Conservation (phyloP, 1,284 basidiomycete genomes). For the Pascua sp. region DNA sequence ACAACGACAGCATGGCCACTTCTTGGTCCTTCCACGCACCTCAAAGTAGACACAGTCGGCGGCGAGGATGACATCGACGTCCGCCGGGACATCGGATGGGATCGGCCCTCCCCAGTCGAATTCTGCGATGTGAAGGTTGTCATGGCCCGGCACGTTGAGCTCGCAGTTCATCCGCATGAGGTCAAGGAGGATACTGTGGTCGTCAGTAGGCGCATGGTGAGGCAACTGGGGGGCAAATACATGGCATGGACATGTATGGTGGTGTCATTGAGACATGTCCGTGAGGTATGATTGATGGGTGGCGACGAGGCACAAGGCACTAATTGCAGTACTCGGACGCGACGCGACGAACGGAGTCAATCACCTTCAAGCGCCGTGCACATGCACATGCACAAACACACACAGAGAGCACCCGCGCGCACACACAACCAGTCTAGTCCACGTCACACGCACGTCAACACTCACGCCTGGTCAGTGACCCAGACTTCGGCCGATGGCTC, state of each 20-base stretch:
- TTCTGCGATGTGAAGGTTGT: conserved; percentile 60
- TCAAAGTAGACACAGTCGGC: conserved; percentile 96
- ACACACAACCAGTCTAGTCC: too few relatives aligned
- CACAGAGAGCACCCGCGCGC: background rate
- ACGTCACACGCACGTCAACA: conserved; percentile 1
- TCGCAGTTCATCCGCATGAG: conserved; percentile 70
- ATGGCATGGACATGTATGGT: too few relatives aligned
- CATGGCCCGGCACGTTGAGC: conserved; percentile 57
- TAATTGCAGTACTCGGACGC: too few relatives aligned
- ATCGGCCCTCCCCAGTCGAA: conserved; percentile 62
- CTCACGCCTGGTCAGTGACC: conserved; percentile 87
- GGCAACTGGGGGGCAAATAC: too few relatives aligned
- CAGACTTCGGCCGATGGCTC: conserved; percentile 59
- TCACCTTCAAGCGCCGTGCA: background rate
- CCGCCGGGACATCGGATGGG: conserved; percentile 32
- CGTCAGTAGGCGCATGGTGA: conserved; percentile 7
- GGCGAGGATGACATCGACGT: conserved; percentile 61
- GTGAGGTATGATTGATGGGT: too few relatives aligned
- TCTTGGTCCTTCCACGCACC: conserved; percentile 18
- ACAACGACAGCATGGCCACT: too few relatives aligned
- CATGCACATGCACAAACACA: too few relatives aligned
- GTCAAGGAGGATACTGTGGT: conserved; percentile 62
- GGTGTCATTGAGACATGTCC: too few relatives aligned
- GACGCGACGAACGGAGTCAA: too few relatives aligned
- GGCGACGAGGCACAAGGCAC: too few relatives aligned